These are phyloP conservation scores for Cryptosporidium tyzzeri DNA, from an alignment of 169 alveolate species.

Conservation along the genomic window DNA sequence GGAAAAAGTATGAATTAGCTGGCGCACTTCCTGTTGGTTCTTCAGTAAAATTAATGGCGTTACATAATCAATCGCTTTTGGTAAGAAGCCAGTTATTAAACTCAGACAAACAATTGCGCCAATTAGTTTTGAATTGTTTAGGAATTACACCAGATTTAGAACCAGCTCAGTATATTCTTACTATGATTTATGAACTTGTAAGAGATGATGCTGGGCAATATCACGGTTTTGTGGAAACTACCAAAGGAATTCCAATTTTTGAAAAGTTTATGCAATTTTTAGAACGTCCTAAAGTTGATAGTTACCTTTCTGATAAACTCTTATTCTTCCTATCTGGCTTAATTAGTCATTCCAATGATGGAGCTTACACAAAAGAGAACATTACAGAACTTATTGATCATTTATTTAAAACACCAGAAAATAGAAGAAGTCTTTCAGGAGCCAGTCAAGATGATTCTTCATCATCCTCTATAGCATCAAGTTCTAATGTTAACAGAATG, in stretches of 20 bases:
- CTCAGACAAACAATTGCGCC: slow-evolving; percentile 64
- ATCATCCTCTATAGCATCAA: background rate
- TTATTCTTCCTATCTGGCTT: slow-evolving; percentile 64
- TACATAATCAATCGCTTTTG: slow-evolving; percentile 59
- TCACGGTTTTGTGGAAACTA: slow-evolving; percentile 73
- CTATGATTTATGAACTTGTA: slow-evolving; percentile 67
- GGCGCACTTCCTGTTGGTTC: slow-evolving; percentile 74
- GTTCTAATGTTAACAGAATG: background rate
- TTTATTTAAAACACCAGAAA: slow-evolving; percentile 42
- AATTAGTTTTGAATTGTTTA: slow-evolving; percentile 59
- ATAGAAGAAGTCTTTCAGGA: slow-evolving; percentile 7
- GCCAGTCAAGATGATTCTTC: slow-evolving; percentile 17
- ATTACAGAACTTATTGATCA: slow-evolving; percentile 29
- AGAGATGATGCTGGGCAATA: slow-evolving; percentile 76
- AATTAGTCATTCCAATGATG: slow-evolving; percentile 62
- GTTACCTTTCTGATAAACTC: slow-evolving; percentile 58
- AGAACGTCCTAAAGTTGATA: slow-evolving; percentile 73
- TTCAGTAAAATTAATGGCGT: slow-evolving; percentile 58
- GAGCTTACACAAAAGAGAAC: slow-evolving; percentile 28
- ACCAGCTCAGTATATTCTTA: slow-evolving; percentile 64
- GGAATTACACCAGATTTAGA: slow-evolving; percentile 72
- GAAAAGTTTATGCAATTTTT: slow-evolving; percentile 65
- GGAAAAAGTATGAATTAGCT: slow-evolving; percentile 73
- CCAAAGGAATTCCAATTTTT: slow-evolving; percentile 70
- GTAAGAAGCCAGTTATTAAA: slow-evolving; percentile 69